Evolutionary conservation across 352 stramenopile species (phyloP).

Genomic region (Pilasporangium apinafurcum): DNA sequence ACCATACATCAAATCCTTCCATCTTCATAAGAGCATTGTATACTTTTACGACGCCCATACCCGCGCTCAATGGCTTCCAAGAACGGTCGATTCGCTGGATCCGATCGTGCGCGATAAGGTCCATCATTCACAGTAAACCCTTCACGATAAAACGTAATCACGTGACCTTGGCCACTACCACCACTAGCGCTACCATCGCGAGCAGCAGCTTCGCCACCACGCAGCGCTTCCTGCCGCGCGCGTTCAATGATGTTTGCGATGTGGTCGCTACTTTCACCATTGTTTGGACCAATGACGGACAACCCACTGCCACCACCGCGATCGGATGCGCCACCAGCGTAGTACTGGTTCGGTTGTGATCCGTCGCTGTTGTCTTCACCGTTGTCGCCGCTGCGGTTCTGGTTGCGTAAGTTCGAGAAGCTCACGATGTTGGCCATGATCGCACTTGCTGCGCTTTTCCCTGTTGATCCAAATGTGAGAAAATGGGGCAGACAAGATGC

Average conservation of each 20-base stretch:
- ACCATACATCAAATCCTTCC: background rate
- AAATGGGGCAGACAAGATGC: too few relatives aligned
- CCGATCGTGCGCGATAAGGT: conserved; percentile 59
- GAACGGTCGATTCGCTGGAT: conserved; percentile 70
- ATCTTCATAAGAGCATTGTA: background rate
- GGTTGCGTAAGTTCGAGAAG: conserved; percentile 56
- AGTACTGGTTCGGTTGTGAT: conserved; percentile 56
- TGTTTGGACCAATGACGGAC: conserved; percentile 57
- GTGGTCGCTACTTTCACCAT: conserved; percentile 31
- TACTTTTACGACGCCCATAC: conserved; percentile 16
- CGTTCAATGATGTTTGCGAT: conserved; percentile 82
- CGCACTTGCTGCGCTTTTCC: background rate
- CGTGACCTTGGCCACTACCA: conserved; percentile 33
- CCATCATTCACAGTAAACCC: conserved; percentile 83
- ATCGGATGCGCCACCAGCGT: conserved; percentile 57
- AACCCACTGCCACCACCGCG: conserved; percentile 69
- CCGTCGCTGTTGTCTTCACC: conserved; percentile 22
- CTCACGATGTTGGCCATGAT: conserved; percentile 79
- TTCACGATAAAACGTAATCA: conserved; percentile 83
- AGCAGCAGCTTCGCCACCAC: conserved; percentile 11
- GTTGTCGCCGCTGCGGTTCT: conserved; percentile 20
- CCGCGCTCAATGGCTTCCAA: conserved; percentile 75
- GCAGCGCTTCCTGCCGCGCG: conserved; percentile 58
- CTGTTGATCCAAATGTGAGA: background rate
- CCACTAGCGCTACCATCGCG: conserved; percentile 1